Percentiles rank a stretch among this genome's conserved stretches.
phyloP scores from a whole-genome alignment of 2,329 filamentous ascomycete species.

The Didymella segeticola region DNA sequence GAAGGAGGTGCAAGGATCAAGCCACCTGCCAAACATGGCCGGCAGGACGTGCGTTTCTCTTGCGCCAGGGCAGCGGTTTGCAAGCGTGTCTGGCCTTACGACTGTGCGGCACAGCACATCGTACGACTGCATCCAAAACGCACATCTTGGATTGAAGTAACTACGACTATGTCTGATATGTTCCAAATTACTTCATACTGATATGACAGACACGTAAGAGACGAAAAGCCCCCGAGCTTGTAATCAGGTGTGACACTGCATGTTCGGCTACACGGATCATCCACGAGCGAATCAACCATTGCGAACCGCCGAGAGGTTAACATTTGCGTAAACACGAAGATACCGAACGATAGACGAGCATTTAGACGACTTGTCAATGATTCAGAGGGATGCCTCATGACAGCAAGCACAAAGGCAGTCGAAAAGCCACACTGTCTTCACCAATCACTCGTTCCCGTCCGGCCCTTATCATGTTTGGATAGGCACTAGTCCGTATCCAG shows the following conservation, averaged over 20 bases:
- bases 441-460: slow-evolving; percentile 19
- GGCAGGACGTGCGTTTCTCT: not conserved
- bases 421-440: slow-evolving; percentile 9
- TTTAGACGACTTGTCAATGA: slow-evolving; percentile 6
- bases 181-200: not conserved
- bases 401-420: slow-evolving; percentile 20
- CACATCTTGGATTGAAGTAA: not conserved
- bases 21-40: not conserved
- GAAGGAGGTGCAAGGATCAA: not conserved
- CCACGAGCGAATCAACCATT: slow-evolving; percentile 25
- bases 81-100: not conserved
- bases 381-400: slow-evolving; percentile 15
- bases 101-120: not conserved
- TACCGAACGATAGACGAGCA: slow-evolving; percentile 21
- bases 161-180: not conserved
- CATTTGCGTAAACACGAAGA: slow-evolving; percentile 19
- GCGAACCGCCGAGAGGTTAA: slow-evolving; percentile 21
- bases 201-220: not conserved
- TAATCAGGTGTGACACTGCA: not conserved
- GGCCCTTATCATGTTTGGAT: slow-evolving; percentile 6
- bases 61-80: not conserved
- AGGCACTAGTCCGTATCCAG: slow-evolving; percentile 12
- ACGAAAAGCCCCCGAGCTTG: not conserved
- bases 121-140: not conserved
- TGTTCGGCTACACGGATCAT: slow-evolving; percentile 34